Evolutionary conservation across 2,329 filamentous ascomycete genomes (phyloP).

Genomic region (Cercospora sp.): DNA sequence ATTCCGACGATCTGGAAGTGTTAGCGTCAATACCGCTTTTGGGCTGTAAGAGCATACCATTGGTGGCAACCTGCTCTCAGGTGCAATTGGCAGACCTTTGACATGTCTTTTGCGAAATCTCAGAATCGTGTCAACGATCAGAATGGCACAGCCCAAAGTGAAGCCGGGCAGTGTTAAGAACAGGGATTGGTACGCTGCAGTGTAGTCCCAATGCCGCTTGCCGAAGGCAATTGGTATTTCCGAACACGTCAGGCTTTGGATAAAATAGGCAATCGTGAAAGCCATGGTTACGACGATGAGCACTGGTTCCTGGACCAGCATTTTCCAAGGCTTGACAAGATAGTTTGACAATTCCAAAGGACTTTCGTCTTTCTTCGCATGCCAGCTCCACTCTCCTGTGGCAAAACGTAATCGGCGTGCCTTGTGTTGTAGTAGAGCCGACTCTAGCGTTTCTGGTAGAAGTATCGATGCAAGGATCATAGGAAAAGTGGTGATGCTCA

Average conservation of each 20-base stretch:
- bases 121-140: slow-evolving; percentile 18
- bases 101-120: slow-evolving; percentile 12
- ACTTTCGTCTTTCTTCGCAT: slow-evolving; percentile 12
- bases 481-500: neutral
- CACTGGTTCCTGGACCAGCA: slow-evolving; percentile 22
- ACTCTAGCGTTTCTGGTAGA: slow-evolving; percentile 27
- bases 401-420: slow-evolving; percentile 3
- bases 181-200: slow-evolving; percentile 10
- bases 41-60: slow-evolving; percentile 13
- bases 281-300: slow-evolving; percentile 29
- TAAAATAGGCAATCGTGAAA: slow-evolving; percentile 38
- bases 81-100: slow-evolving; percentile 9
- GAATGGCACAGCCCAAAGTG: slow-evolving; percentile 5
- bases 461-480: slow-evolving; percentile 3
- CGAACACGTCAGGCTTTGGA: slow-evolving; percentile 38
- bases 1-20: slow-evolving; percentile 18
- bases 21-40: too few species aligned
- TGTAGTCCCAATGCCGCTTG: slow-evolving; percentile 7
- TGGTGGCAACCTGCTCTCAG: slow-evolving; percentile 21
- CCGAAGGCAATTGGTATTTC: slow-evolving; percentile 18
- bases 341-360: slow-evolving; percentile 13
- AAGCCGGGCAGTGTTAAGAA: slow-evolving; percentile 17
- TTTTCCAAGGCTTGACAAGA: slow-evolving; percentile 21
- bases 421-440: slow-evolving; percentile 12
- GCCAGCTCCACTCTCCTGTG: slow-evolving; percentile 30